Evolutionary conservation across 2,329 filamentous ascomycete species (phyloP).

Genomic region (Alternaria sp.): DNA sequence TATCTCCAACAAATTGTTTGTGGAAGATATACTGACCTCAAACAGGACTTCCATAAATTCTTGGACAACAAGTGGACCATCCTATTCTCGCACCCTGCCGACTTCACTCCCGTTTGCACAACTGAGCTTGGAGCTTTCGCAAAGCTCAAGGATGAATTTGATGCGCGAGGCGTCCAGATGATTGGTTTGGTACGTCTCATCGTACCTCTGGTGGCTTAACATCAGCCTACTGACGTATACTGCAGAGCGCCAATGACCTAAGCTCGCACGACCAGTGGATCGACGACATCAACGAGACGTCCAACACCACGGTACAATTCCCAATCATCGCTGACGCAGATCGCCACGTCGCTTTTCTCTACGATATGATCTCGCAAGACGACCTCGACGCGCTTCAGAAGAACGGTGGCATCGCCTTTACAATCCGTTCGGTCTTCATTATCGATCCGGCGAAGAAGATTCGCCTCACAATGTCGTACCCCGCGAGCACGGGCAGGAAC

Average conservation of each 20-base stretch:
- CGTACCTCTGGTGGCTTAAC: not conserved
- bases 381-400: slow-evolving; percentile 65
- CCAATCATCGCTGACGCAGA: slow-evolving; percentile 62
- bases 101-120: slow-evolving; percentile 95
- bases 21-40: not conserved
- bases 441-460: slow-evolving; percentile 95
- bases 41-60: slow-evolving; percentile 75
- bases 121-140: slow-evolving; percentile 94
- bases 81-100: slow-evolving; percentile 83
- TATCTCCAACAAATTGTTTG: slow-evolving; percentile 53
- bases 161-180: slow-evolving; percentile 86
- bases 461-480: slow-evolving; percentile 90
- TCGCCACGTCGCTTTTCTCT: slow-evolving; percentile 58
- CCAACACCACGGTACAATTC: slow-evolving; percentile 56
- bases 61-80: slow-evolving; percentile 82
- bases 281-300: slow-evolving; percentile 70
- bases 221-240: slow-evolving; percentile 1
- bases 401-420: slow-evolving; percentile 76
- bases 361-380: slow-evolving; percentile 63
- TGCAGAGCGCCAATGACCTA: slow-evolving; percentile 78
- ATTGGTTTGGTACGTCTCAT: slow-evolving; percentile 72
- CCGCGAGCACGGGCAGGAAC: slow-evolving; percentile 81
- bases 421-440: slow-evolving; percentile 93
- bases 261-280: slow-evolving; percentile 89
- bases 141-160: slow-evolving; percentile 87